Conservation (phyloP, 192 early-diverging fungal species). For the Bifiguratus adelaidae region DNA sequence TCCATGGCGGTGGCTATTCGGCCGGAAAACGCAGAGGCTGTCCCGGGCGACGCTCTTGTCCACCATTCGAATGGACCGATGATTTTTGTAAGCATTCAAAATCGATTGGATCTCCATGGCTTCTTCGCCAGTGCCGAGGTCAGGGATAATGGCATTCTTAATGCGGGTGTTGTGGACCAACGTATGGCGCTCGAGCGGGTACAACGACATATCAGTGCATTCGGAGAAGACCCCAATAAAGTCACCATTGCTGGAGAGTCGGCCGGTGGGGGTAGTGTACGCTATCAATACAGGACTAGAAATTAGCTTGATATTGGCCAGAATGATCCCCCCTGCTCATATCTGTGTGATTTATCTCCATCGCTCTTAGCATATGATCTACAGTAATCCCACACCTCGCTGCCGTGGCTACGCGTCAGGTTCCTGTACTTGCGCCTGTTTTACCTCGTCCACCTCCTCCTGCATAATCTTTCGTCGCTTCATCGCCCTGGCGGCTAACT, state of each 20-base stretch:
- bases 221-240: neutral
- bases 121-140: slow-evolving; percentile 23
- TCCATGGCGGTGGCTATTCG: neutral
- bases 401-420: too few relatives aligned
- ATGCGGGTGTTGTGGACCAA: neutral
- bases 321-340: too few relatives aligned
- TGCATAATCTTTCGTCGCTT: slow-evolving; percentile 63
- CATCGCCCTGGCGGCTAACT: slow-evolving; percentile 57
- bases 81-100: slow-evolving; percentile 27
- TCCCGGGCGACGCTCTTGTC: neutral
- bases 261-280: neutral
- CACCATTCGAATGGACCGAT: slow-evolving; percentile 3
- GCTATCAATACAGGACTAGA: too few relatives aligned
- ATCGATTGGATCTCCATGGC: slow-evolving; percentile 30
- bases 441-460: slow-evolving; percentile 66
- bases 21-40: neutral
- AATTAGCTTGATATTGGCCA: too few relatives aligned
- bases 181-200: too few relatives aligned
- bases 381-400: too few relatives aligned
- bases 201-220: neutral
- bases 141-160: neutral
- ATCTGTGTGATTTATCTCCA: too few relatives aligned
- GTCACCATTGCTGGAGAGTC: neutral
- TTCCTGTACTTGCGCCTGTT: too few relatives aligned
- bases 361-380: too few relatives aligned